Evolutionary conservation across 495 filamentous ascomycete genomes (phyloP), one percentile per base, ranked within the genome.

Genomic region (Margaritispora aquatica): DNA sequence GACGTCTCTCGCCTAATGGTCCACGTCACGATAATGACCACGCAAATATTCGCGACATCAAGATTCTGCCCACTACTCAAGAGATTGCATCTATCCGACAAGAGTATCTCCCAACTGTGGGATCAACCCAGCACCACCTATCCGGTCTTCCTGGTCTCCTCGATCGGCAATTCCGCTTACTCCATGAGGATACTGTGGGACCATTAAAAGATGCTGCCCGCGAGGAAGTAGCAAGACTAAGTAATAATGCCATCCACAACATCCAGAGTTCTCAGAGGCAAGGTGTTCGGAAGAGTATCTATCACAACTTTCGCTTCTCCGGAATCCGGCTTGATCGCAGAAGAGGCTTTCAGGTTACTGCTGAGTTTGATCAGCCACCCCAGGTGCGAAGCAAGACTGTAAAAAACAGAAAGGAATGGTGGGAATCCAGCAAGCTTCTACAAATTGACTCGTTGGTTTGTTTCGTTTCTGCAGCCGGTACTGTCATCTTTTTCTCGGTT

Each of bases 11-110:
- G 2, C 55, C 65, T 7, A 69, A 75, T 22, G 83, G 84, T 0
- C 71, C 70, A 22, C 75, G 87, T 2, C 87, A 91, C 58, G 80
- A 88, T 66, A 91, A 90, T 63, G 87, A 90, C 66, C 68, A 81
- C 49, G 74, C 68, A 0, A 69, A 80, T 63, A 87, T 89, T 54
- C 58, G 63, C n/a, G 63, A 84, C 2, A 85, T 90, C 44, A 67
- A 70, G 47, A 83, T 89, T 44, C 67, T 90, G 20, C 88, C 87
- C 0, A 88, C 85, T 0, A 70, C 71, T 2, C 65, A 79, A 38
- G 88, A 90, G 66, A 84, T 89, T 47, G 60, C 66, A 1, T 79
- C 75, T 22, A 47, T 63, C 13, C 72, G 77, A 1, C 59, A 65
- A 0, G 83, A 88, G 58, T 91, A 85, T 64, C 69, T 89, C 0